Conservation (phyloP, 2,329 filamentous ascomycete species). For the Alternaria gaisen region DNA sequence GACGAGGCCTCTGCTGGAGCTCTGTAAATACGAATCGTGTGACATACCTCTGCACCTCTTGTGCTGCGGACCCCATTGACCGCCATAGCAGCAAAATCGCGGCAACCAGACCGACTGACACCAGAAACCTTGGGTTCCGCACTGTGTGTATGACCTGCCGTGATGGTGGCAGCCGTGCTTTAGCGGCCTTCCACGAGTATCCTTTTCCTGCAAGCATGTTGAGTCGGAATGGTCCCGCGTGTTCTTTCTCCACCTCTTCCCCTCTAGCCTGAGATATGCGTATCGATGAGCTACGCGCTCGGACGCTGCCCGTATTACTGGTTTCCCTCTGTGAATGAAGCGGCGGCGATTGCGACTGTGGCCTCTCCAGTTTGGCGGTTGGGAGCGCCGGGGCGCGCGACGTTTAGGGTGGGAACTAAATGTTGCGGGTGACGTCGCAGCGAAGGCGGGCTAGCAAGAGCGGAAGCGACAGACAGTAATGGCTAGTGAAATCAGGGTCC, state of each 20-base stretch:
- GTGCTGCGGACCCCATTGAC: conserved; percentile 79
- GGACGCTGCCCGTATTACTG: conserved; percentile 37
- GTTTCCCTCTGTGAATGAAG: conserved; percentile 44
- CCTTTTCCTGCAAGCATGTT: conserved; percentile 89
- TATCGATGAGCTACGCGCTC: conserved; percentile 42
- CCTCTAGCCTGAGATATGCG: conserved; percentile 45
- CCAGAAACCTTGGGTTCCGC: conserved; percentile 79
- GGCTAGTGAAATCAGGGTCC: conserved; percentile 5
- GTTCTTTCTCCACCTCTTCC: conserved; percentile 33
- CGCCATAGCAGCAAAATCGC: conserved; percentile 86
- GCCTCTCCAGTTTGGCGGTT: conserved; percentile 42
- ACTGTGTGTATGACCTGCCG: conserved; percentile 70
- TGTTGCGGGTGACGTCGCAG: conserved; percentile 16
- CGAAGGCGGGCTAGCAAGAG: conserved; percentile 7
- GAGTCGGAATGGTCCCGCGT: conserved; percentile 27
- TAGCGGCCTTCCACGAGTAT: conserved; percentile 90
- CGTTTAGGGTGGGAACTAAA: conserved; percentile 1
- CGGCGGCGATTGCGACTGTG: conserved; percentile 32
- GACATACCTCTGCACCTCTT: conserved; percentile 88
- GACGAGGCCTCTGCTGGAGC: not conserved
- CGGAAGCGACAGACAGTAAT: conserved; percentile 15
- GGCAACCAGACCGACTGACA: conserved; percentile 74
- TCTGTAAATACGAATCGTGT: not conserved
- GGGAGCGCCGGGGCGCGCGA: conserved; percentile 21
- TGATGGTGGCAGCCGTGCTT: conserved; percentile 78